Base-by-base conservation (phyloP, 306 rosid genomes). In the Alnus glutinosa region DNA sequence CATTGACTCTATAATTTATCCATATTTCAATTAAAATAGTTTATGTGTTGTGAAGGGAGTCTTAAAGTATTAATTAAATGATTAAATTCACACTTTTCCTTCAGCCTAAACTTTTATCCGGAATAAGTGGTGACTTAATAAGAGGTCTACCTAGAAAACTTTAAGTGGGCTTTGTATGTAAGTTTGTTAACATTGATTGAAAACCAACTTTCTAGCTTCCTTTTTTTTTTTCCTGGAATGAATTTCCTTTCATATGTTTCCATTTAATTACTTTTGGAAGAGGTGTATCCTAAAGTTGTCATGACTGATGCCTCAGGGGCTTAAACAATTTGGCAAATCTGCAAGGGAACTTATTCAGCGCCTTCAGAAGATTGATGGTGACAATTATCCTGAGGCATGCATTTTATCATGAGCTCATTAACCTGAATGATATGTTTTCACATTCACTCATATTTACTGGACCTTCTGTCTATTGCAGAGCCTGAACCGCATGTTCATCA, bases 291-390 rank as follows among this genome's bases (percentile, higher is more conserved):
- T 34, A 15, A 23, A 14, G 80, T 18, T 7, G 66, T 44, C 36
- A 55, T 19, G 54, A 59, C 15, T 78, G 46, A 49, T 47, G 59
- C 11, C 64, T 70, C 55, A 95, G 98, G 99, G 99, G 70, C 89
- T 92, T 46, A 95, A 85, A 79, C 86, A 87, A 52, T 80, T 95
- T 82, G 93, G 89, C 87, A 95, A 91, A 87, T 87, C 96, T 18
- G 98, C 99, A 16, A 90, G 99, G 85, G 99, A 95, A 46, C 96
- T 95, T 51, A 77, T 93, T 83, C 92, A 83, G 73, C 57, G 89
- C 77, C 90, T 93, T 71, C 97, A 95, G 86, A 95, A 91, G 91
- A 90, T 95, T 81, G 99, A 95, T 58, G 99, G 99, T 12, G 98
- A 90, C 81, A 95, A 91, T 79, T 95, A 95, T 75, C 99, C 98